Base-by-base conservation (phyloP, 495 filamentous ascomycete genomes). In the Hyphodiscus hymeniophilus region DNA sequence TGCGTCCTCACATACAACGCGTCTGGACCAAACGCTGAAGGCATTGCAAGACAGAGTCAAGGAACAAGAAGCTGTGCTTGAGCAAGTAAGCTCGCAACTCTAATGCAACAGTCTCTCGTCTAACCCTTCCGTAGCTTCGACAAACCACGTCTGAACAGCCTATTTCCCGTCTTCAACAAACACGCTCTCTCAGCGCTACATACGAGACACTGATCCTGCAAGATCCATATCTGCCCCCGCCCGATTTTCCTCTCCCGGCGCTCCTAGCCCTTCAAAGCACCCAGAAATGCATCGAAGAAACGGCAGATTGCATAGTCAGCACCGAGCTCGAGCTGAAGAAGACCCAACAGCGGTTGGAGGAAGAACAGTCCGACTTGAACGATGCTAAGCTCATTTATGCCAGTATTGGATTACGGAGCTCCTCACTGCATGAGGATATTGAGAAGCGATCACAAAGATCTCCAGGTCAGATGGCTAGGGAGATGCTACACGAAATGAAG, bases 181-280 rank as follows among this genome's bases (percentile, higher is more conserved):
- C 78, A n/a, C 66, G 66, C 32, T 55, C 66, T 46, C 74, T 86
- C 59, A 81, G 76, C 52, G 68, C 70, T 43, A 81, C 81, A 7
- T 89, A 87, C 58, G 72, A 78, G 28, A 70, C 73, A 21, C 62
- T 84, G 16, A 68, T 79, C 12, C 69, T 77, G 21, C 63, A 69
- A 16, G 74, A 82, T 33, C 79, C 81, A 16, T 74, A 75, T 44
- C 67, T 90, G 17, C 85, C 87, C 20, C 65, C 68, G 10, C 65
- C 77, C 7, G 76, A 75, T 15, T 89, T 87, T 16, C 70, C 79
- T 20, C 62, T 94, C 7, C 84, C 86, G 5, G 76, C 81, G 18
- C 69, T 94, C 0, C 61, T 94, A 7, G 85, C 86, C 2, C 62
- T 86, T 22, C 75, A 81, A 26, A 79, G 75, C 47, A 81, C 77